Percentiles rank a stretch among this genome's conserved stretches.
Evolutionary conservation across 192 early-diverging fungal genomes (phyloP).

Genomic region (Coemansia sp.): DNA sequence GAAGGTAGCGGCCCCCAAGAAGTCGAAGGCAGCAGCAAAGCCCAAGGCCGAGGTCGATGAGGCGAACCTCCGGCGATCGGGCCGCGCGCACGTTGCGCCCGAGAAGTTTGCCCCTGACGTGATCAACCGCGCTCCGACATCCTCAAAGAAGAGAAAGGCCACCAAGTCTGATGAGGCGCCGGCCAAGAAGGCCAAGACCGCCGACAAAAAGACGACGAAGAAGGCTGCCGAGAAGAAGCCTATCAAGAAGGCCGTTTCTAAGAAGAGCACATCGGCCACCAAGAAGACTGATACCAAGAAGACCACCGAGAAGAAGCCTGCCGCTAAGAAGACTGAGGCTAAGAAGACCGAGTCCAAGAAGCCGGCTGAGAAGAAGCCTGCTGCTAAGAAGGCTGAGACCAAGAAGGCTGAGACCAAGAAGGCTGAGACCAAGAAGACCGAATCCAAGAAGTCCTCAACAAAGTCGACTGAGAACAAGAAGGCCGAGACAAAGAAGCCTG

Average conservation of each 20-base stretch:
- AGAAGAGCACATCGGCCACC: slow-evolving; percentile 16
- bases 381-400: slow-evolving; percentile 3
- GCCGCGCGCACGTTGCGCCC: slow-evolving; percentile 34
- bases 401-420: slow-evolving; percentile 20
- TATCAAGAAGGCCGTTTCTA: slow-evolving; percentile 20
- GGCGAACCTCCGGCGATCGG: slow-evolving; percentile 43
- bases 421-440: slow-evolving; percentile 5
- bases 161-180: slow-evolving; percentile 20
- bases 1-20: slow-evolving; percentile 25
- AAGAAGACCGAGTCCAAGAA: slow-evolving; percentile 9
- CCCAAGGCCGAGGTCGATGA: slow-evolving; percentile 26
- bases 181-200: slow-evolving; percentile 28
- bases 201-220: slow-evolving; percentile 16
- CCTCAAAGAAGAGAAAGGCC: slow-evolving; percentile 42
- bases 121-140: slow-evolving; percentile 16
- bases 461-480: slow-evolving; percentile 36
- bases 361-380: slow-evolving; percentile 24
- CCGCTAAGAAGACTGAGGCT: slow-evolving; percentile 17
- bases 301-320: slow-evolving; percentile 22
- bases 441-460: slow-evolving; percentile 15
- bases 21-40: slow-evolving; percentile 36
- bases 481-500: neutral
- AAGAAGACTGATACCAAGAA: slow-evolving; percentile 16
- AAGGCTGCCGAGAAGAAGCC: slow-evolving; percentile 13
- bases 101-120: slow-evolving; percentile 47